Percentiles rank a stretch among this genome's conserved stretches.
Evolutionary conservation across 768 basidiomycete genomes (phyloP).

Genomic region (Termitomyces sp.): DNA sequence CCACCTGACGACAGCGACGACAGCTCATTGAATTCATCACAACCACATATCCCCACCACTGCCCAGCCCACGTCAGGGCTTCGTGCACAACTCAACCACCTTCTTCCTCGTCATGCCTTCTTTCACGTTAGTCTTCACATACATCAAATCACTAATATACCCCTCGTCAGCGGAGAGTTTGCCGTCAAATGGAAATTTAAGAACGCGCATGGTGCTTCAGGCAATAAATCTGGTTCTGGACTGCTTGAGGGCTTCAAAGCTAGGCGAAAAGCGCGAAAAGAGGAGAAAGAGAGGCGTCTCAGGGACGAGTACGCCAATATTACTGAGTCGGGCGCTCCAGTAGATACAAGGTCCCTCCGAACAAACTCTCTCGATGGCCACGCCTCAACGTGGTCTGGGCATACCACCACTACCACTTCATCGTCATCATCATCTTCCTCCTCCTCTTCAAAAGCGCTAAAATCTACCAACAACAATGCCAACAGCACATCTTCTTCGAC

Average conservation of each 20-base stretch:
- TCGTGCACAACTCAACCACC: constrained; percentile 57
- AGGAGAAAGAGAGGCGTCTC: constrained; percentile 7
- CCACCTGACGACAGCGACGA: constrained; percentile 5
- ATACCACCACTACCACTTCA: constrained; percentile 14
- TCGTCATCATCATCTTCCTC: constrained; percentile 12
- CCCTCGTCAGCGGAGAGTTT: constrained; percentile 69
- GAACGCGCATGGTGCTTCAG: constrained; percentile 36
- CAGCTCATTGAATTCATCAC: constrained; percentile 6
- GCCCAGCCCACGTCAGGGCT: constrained; percentile 25
- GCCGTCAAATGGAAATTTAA: constrained; percentile 71
- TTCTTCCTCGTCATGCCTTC: constrained; percentile 61
- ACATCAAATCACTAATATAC: constrained; percentile 69
- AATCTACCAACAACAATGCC: constrained; percentile 5
- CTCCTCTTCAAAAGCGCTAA: constrained; percentile 8
- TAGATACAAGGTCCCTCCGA: constrained; percentile 2
- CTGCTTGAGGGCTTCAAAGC: constrained; percentile 31
- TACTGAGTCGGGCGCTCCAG: background rate
- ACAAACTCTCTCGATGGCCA: constrained; percentile 10
- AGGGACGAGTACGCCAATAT: background rate
- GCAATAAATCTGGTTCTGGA: constrained; percentile 35
- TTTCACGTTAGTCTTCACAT: constrained; percentile 60
- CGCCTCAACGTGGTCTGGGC: constrained; percentile 11
- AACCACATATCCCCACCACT: constrained; percentile 7
- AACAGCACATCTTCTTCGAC: constrained; percentile 3
- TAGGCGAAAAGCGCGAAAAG: constrained; percentile 22